phyloP scores from a whole-genome alignment of 2,329 filamentous ascomycete species.

The Scleromitrula shiraiana region DNA sequence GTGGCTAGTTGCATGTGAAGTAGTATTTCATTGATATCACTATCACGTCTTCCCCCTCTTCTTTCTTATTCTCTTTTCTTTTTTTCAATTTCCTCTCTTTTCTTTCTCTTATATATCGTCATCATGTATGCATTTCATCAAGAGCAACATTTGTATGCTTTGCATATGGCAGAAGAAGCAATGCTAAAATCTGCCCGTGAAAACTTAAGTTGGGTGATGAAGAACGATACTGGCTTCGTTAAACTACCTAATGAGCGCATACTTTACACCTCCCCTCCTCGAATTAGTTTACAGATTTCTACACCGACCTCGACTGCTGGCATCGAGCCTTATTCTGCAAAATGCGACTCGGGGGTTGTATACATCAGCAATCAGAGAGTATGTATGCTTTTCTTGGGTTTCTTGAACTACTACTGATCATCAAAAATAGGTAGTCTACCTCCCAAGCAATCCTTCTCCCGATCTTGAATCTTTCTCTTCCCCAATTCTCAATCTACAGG shows the following conservation, averaged over 20 bases:
- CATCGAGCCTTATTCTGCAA: slow-evolving; percentile 56
- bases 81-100: not conserved
- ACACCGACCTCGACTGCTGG: slow-evolving; percentile 53
- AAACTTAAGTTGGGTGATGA: slow-evolving; percentile 86
- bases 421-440: slow-evolving; percentile 66
- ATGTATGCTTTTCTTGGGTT: slow-evolving; percentile 31
- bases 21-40: slow-evolving; percentile 7
- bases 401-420: slow-evolving; percentile 12
- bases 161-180: slow-evolving; percentile 22
- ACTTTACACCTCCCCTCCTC: slow-evolving; percentile 70
- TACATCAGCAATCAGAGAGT: slow-evolving; percentile 84
- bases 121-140: slow-evolving; percentile 28
- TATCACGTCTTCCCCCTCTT: not conserved
- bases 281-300: slow-evolving; percentile 69
- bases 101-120: not conserved
- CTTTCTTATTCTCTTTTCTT: not conserved
- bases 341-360: slow-evolving; percentile 65
- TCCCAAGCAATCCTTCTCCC: slow-evolving; percentile 62
- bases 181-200: slow-evolving; percentile 23
- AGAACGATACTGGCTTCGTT: slow-evolving; percentile 62
- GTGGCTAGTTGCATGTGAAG: slow-evolving; percentile 3
- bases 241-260: slow-evolving; percentile 78
- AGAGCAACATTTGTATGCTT: slow-evolving; percentile 26
- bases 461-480: slow-evolving; percentile 77
- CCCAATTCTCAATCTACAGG: slow-evolving; percentile 78